Evolutionary conservation across 352 stramenopile genomes (phyloP).

Genomic region (Phytopythium cucurbitacearum): DNA sequence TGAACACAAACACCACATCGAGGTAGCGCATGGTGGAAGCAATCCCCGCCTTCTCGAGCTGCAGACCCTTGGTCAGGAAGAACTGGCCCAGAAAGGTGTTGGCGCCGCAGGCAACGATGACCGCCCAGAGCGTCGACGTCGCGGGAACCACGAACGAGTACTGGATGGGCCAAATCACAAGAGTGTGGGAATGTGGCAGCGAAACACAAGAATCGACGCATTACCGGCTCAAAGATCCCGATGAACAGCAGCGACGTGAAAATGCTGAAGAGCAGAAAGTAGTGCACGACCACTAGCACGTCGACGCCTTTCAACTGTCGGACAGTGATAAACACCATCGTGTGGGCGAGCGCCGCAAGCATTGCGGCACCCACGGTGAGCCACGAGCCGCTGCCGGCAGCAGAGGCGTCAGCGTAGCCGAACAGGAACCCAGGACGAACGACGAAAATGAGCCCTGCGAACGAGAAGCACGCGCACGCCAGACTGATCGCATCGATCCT

Average conservation of each 20-base stretch:
- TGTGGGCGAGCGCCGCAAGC: constrained; percentile 35
- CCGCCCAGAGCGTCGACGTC: constrained; percentile 33
- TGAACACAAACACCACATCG: constrained; percentile 65
- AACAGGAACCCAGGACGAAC: constrained; percentile 37
- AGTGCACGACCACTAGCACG: constrained; percentile 51
- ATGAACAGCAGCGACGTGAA: constrained; percentile 32
- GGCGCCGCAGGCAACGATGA: constrained; percentile 36
- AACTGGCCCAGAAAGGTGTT: constrained; percentile 52
- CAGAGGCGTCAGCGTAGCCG: constrained; percentile 18
- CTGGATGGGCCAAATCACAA: constrained; percentile 3
- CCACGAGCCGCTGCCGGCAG: constrained; percentile 15
- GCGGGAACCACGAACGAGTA: constrained; percentile 26
- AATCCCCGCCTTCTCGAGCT: constrained; percentile 61
- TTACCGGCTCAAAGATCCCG: constrained; percentile 37
- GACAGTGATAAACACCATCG: constrained; percentile 47
- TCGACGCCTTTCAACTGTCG: constrained; percentile 39
- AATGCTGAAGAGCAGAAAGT: constrained; percentile 49
- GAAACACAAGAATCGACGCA: neutral
- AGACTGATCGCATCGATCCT: constrained; percentile 31
- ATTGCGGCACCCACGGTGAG: constrained; percentile 30
- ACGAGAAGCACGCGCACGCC: constrained; percentile 22
- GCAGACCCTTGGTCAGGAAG: constrained; percentile 62
- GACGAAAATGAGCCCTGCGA: constrained; percentile 34
- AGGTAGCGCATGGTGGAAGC: constrained; percentile 69
- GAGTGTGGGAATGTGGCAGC: constrained; percentile 7